phyloP scores from a whole-genome alignment of 306 rosid species.

The Castanea crenata region DNA sequence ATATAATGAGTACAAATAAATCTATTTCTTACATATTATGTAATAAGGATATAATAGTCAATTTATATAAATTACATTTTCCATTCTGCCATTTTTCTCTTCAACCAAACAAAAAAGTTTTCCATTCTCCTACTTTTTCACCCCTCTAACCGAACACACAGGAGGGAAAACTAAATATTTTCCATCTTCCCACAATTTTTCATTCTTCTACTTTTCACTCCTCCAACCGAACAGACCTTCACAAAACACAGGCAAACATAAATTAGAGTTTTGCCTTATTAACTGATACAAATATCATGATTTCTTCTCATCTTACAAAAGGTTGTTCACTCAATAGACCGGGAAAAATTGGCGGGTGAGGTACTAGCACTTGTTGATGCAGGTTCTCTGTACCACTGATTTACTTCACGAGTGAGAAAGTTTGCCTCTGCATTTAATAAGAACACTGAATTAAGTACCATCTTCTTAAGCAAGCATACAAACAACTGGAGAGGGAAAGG shows the following conservation, averaged over 20 bases:
- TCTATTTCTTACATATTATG: too few relatives aligned
- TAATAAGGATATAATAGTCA: too few relatives aligned
- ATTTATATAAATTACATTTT: too few relatives aligned
- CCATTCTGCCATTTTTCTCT: too few relatives aligned
- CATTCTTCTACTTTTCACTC: too few relatives aligned
- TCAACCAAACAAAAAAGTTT: too few relatives aligned
- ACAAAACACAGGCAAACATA: neutral
- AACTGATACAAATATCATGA: slow-evolving; percentile 6
- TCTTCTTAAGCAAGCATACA: slow-evolving; percentile 11
- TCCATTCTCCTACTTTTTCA: too few relatives aligned
- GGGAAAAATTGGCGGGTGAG: slow-evolving; percentile 33
- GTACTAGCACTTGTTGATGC: slow-evolving; percentile 43
- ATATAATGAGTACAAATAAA: too few relatives aligned
- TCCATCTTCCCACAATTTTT: too few relatives aligned
- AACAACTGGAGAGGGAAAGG: neutral
- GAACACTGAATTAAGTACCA: slow-evolving; percentile 4
- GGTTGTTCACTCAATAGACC: slow-evolving; percentile 20
- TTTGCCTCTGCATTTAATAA: slow-evolving; percentile 72
- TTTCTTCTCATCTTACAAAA: slow-evolving; percentile 10
- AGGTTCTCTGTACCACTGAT: slow-evolving; percentile 88
- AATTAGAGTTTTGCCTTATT: neutral
- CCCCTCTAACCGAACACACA: too few relatives aligned
- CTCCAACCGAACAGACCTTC: too few relatives aligned
- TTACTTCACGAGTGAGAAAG: slow-evolving; percentile 71
- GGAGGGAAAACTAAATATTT: too few relatives aligned